Evolutionary conservation across 2,329 filamentous ascomycete species (phyloP).

Genomic region (Fusarium pseudograminearum): DNA sequence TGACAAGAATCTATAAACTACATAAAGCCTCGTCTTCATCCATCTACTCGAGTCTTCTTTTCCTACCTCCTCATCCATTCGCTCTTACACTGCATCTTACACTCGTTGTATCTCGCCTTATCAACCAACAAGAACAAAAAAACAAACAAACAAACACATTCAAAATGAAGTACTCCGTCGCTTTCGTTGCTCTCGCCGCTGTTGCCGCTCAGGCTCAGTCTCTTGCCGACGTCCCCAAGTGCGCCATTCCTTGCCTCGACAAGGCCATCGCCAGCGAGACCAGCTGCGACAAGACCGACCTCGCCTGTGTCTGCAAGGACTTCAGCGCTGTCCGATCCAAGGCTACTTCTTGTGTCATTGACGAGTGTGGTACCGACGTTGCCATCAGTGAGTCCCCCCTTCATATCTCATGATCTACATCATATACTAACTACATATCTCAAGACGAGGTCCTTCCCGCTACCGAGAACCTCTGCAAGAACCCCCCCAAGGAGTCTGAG

Average conservation of each 20-base stretch:
- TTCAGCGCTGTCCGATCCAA: conserved; percentile 49
- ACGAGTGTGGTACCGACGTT: conserved; percentile 52
- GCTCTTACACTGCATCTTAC: conserved; percentile 41
- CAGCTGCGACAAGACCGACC: conserved; percentile 51
- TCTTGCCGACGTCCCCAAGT: conserved; percentile 53
- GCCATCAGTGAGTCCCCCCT: conserved; percentile 54
- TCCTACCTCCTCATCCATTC: conserved; percentile 50
- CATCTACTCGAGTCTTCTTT: conserved; percentile 5
- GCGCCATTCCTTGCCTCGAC: conserved; percentile 55
- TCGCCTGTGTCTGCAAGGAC: conserved; percentile 53
- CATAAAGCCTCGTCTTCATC: conserved; percentile 49
- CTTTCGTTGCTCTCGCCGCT: conserved; percentile 52
- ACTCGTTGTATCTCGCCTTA: conserved; percentile 47
- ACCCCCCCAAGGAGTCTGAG: conserved; percentile 23
- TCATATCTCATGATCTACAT: not conserved
- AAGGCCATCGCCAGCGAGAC: conserved; percentile 49
- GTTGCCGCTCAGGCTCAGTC: conserved; percentile 53
- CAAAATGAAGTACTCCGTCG: conserved; percentile 57
- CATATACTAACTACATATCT: conserved; percentile 37
- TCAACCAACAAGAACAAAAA: conserved; percentile 15
- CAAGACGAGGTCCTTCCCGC: conserved; percentile 57
- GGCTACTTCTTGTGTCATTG: conserved; percentile 54
- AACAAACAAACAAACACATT: conserved; percentile 22
- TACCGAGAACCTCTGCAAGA: conserved; percentile 52
- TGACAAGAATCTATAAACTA: conserved; percentile 31